Conservation (phyloP, 2,329 filamentous ascomycete species). For the Pseudonectria foliicola region DNA sequence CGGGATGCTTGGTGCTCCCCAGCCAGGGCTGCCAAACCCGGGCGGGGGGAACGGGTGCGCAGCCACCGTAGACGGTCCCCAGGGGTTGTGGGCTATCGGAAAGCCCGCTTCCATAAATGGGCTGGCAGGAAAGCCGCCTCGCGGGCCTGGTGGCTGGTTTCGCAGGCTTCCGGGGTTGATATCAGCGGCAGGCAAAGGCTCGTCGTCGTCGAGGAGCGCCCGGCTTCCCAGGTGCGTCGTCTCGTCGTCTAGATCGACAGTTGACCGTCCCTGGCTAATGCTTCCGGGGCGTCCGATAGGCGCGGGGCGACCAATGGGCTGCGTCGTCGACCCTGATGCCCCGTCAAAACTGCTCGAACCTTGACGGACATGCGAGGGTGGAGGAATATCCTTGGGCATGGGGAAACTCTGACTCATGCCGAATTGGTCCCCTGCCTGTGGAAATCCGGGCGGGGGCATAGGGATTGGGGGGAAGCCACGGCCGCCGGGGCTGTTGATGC, state of each 20-base stretch:
- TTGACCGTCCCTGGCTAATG: slow-evolving; percentile 47
- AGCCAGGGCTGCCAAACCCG: slow-evolving; percentile 36
- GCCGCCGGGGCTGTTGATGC: slow-evolving; percentile 37
- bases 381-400: slow-evolving; percentile 25
- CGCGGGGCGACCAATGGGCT: slow-evolving; percentile 73
- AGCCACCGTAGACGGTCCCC: slow-evolving; percentile 31
- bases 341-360: slow-evolving; percentile 63
- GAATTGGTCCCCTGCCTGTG: slow-evolving; percentile 26
- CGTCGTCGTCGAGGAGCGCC: slow-evolving; percentile 74
- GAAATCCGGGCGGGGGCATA: slow-evolving; percentile 32
- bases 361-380: slow-evolving; percentile 63
- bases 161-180: slow-evolving; percentile 28
- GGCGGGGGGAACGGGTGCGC: slow-evolving; percentile 38
- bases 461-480: slow-evolving; percentile 36
- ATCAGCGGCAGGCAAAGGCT: slow-evolving; percentile 33
- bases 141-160: slow-evolving; percentile 45
- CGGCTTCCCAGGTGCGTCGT: slow-evolving; percentile 83
- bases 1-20: slow-evolving; percentile 28
- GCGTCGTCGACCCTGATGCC: slow-evolving; percentile 44
- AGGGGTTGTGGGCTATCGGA: slow-evolving; percentile 31
- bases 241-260: slow-evolving; percentile 58
- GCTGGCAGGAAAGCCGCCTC: slow-evolving; percentile 33
- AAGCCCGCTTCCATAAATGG: slow-evolving; percentile 38
- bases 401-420: slow-evolving; percentile 24
- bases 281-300: slow-evolving; percentile 86